phyloP scores from a whole-genome alignment of 768 basidiomycete species.

The Hebeloma cylindrosporum region DNA sequence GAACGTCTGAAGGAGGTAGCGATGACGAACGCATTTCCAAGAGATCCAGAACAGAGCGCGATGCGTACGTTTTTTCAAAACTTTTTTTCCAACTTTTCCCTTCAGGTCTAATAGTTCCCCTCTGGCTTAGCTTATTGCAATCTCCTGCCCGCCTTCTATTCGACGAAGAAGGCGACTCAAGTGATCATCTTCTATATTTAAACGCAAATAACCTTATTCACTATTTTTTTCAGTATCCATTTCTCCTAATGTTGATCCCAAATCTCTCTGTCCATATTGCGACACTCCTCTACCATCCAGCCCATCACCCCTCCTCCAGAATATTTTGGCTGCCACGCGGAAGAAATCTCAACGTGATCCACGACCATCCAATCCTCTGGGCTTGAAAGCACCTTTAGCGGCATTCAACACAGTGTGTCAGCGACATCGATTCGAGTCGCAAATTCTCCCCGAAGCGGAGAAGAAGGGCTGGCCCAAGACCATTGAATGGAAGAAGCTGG shows the following conservation, averaged over 20 bases:
- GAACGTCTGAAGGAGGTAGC: slow-evolving; percentile 27
- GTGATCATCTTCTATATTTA: slow-evolving; percentile 30
- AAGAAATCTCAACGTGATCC: slow-evolving; percentile 59
- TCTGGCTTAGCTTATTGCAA: slow-evolving; percentile 10
- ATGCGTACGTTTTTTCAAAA: slow-evolving; percentile 13
- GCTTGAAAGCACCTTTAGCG: slow-evolving; percentile 53
- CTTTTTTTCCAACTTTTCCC: neutral
- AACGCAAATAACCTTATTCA: neutral
- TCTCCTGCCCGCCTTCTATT: slow-evolving; percentile 12
- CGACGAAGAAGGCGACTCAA: slow-evolving; percentile 40
- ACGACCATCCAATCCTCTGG: slow-evolving; percentile 67
- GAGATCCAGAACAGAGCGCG: slow-evolving; percentile 30
- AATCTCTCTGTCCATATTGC: slow-evolving; percentile 77
- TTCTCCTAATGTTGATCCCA: slow-evolving; percentile 56
- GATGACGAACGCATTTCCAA: slow-evolving; percentile 29
- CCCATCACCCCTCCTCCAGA: slow-evolving; percentile 59
- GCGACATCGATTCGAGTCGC: slow-evolving; percentile 74
- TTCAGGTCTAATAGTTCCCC: neutral
- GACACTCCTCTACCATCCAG: slow-evolving; percentile 64
- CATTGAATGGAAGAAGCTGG: slow-evolving; percentile 63
- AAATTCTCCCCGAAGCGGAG: slow-evolving; percentile 71
- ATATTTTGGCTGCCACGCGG: slow-evolving; percentile 50
- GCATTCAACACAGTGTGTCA: slow-evolving; percentile 71
- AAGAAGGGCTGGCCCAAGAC: slow-evolving; percentile 72
- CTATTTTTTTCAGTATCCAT: slow-evolving; percentile 44